Base-by-base conservation (phyloP, 805 yeast genomes). In the Jamesozyma spencerorum region DNA sequence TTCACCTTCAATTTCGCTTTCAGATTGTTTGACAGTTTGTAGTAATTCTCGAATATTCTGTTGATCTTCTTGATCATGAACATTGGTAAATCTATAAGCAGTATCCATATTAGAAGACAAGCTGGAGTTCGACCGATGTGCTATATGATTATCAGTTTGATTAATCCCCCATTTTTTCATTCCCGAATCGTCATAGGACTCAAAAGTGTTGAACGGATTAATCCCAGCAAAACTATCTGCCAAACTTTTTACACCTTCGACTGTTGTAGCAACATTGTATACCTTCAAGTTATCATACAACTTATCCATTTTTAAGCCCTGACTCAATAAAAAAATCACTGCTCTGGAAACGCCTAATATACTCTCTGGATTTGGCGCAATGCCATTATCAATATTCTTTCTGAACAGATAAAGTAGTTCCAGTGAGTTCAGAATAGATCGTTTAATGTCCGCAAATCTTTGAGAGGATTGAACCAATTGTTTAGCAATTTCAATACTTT, bases 1-100 rank as follows among this genome's bases (percentile, higher is more conserved):
- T 51, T 66, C 71, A 43, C 70, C 71, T 37, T 65, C 69, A 5
- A 57, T 57, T 31, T 55, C 55, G 5, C 58, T 51, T 50, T 67
- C 70, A 20, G 52, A 53, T 34, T 57, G 58, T 46, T 67, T 66
- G 1, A 66, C 57, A 37, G 60, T 61, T 43, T 57, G 65, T 6
- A 67, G 51, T 28, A 67, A 48, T 11, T 59, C 57, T 26, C 62
- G 50, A n/a, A 59, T 54, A 31, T 53, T 49, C 34, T 58, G 57
- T 40, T 58, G 56, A 36, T 74, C 58, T 65, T 70, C 48, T 2
- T 47, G 41, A 63, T 69, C 55, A 42, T 58, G 55, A 12, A 60
- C 51, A 45, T 71, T 72, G 2, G 60, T 47, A 18, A 55, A 37
- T 28, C 47, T 43, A 13, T 34, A n/a, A 5, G 19, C 28, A n/a